Evolutionary conservation across 805 yeast species (phyloP).

Genomic region (Candida orba): DNA sequence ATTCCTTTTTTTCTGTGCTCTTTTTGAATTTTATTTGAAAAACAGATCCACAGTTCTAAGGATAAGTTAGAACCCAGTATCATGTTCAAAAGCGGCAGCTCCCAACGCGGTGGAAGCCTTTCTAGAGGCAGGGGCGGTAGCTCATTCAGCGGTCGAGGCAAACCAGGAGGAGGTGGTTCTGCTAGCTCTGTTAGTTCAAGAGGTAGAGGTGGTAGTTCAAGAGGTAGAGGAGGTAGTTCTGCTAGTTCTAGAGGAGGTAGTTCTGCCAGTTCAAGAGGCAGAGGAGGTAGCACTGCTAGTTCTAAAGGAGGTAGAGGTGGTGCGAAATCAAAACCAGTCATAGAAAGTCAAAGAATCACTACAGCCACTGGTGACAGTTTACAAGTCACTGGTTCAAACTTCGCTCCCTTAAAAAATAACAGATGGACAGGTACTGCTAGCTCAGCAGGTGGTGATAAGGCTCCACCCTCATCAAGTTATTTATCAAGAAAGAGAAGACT

Average conservation of each 20-base stretch:
- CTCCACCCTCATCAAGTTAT: not conserved
- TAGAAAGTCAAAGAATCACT: not conserved
- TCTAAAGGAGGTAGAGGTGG: no score
- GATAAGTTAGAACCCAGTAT: not conserved
- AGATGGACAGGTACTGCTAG: constrained; percentile 7
- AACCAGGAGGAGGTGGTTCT: not conserved
- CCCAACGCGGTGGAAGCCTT: not conserved
- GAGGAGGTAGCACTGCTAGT: no score
- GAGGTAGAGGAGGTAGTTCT: no score
- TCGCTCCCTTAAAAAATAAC: constrained; percentile 8
- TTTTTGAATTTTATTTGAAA: no score
- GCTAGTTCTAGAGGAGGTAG: no score
- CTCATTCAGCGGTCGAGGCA: constrained; percentile 1
- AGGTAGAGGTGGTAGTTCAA: no score
- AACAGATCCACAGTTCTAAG: no score
- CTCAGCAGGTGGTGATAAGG: not conserved
- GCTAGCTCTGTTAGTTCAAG: no score
- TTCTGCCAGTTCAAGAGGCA: no score
- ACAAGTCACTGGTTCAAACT: constrained; percentile 11
- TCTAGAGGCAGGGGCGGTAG: not conserved
- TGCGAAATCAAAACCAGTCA: not conserved
- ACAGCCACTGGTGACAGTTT: not conserved
- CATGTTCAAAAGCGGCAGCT: not conserved
- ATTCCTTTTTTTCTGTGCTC: no score
- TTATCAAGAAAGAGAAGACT: constrained; percentile 9